Evolutionary conservation across 805 yeast species (phyloP).

Genomic region (Huiozyma sinensis): DNA sequence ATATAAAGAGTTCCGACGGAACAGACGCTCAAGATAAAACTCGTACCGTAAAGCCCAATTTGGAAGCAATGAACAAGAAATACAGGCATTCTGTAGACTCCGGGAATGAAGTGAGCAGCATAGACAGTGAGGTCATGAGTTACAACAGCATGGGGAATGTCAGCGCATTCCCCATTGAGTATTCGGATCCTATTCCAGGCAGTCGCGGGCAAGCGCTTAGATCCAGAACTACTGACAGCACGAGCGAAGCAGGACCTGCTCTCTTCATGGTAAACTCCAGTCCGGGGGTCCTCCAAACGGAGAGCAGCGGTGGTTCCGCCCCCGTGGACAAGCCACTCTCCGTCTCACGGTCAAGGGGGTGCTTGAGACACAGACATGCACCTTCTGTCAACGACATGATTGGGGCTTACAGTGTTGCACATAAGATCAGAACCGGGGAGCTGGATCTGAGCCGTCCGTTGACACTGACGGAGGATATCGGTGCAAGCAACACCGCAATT

Average conservation of each 20-base stretch:
- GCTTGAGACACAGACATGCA: not conserved
- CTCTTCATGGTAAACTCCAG: not conserved
- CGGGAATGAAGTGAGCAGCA: slow-evolving; percentile 7
- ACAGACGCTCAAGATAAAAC: not conserved
- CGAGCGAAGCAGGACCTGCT: not conserved
- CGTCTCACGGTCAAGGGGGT: not conserved
- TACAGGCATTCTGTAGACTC: not conserved
- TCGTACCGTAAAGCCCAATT: not conserved
- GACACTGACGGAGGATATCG: slow-evolving; percentile 22
- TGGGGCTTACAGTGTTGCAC: slow-evolving; percentile 30
- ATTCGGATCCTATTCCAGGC: not conserved
- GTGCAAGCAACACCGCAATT: slow-evolving; percentile 12
- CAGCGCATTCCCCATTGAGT: no score
- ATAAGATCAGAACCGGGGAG: slow-evolving; percentile 22
- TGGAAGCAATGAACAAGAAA: not conserved
- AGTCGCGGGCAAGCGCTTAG: not conserved
- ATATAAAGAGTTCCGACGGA: not conserved
- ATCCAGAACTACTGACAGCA: not conserved
- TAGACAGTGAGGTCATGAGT: slow-evolving; percentile 5
- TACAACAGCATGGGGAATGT: not conserved
- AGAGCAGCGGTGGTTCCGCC: not conserved
- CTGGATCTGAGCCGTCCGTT: slow-evolving; percentile 25
- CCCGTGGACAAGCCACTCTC: not conserved
- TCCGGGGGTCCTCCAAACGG: slow-evolving; percentile 1
- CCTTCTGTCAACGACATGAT: slow-evolving; percentile 24